These are phyloP conservation scores for Phytophthora quininea DNA, from an alignment of 352 stramenopile genomes.

Conservation along the genomic window DNA sequence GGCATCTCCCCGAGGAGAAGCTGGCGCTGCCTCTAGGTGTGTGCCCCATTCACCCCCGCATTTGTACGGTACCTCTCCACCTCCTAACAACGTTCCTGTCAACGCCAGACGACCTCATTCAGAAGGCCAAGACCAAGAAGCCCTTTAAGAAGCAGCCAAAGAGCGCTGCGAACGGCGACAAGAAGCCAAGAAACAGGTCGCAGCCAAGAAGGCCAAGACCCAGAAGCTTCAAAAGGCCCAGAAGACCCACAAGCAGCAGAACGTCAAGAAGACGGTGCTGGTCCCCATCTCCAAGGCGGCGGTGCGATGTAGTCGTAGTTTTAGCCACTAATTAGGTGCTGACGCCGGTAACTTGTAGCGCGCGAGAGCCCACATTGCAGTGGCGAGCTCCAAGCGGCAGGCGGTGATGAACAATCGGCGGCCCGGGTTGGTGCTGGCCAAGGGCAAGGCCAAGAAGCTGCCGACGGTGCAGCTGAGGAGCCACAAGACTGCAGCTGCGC, in stretches of 20 bases:
- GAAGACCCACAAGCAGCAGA: slow-evolving; percentile 57
- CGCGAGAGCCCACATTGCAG: slow-evolving; percentile 49
- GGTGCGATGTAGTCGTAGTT: slow-evolving; percentile 32
- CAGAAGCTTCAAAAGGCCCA: slow-evolving; percentile 22
- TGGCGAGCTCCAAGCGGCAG: slow-evolving; percentile 66
- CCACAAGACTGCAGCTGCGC: slow-evolving; percentile 49
- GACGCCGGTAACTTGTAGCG: slow-evolving; percentile 17
- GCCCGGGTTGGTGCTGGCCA: slow-evolving; percentile 51
- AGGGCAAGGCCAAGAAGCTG: slow-evolving; percentile 35
- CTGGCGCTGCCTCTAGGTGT: slow-evolving; percentile 58
- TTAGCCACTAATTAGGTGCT: background rate
- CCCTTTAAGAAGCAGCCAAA: slow-evolving; percentile 23
- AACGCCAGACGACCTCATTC: slow-evolving; percentile 48
- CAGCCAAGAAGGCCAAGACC: slow-evolving; percentile 10
- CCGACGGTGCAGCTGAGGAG: slow-evolving; percentile 48
- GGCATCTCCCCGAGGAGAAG: slow-evolving; percentile 66
- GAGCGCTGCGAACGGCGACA: background rate
- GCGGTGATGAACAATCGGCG: slow-evolving; percentile 77
- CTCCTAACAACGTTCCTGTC: slow-evolving; percentile 2
- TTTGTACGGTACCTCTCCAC: background rate
- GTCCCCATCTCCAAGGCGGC: slow-evolving; percentile 68
- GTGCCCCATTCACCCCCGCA: background rate
- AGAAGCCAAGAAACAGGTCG: slow-evolving; percentile 17
- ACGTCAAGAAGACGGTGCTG: slow-evolving; percentile 78
- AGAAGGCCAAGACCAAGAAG: slow-evolving; percentile 28